Percentiles rank a stretch among this genome's conserved stretches.
phyloP scores from a whole-genome alignment of 768 basidiomycete genomes.

The Mycena kentingensis region DNA sequence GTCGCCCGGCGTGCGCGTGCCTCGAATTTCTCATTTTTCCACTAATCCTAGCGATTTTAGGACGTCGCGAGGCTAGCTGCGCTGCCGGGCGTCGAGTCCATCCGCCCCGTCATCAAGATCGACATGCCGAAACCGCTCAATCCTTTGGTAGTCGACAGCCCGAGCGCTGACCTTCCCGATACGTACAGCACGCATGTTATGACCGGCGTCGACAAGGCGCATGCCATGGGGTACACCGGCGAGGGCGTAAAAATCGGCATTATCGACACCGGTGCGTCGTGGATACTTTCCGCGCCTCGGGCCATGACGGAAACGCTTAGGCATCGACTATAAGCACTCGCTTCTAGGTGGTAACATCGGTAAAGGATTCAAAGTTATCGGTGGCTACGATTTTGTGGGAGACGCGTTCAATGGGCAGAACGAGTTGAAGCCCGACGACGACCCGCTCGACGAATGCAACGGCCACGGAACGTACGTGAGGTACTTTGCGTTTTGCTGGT shows the following conservation, averaged over 20 bases:
- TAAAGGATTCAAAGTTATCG: slow-evolving; percentile 40
- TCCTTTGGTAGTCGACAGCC: slow-evolving; percentile 28
- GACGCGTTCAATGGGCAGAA: slow-evolving; percentile 39
- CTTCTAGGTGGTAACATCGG: slow-evolving; percentile 42
- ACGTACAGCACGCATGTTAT: slow-evolving; percentile 38
- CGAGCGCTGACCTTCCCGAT: slow-evolving; percentile 25
- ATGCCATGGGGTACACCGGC: slow-evolving; percentile 47
- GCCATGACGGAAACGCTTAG: slow-evolving; percentile 12
- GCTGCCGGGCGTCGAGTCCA: slow-evolving; percentile 39
- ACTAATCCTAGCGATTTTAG: slow-evolving; percentile 21
- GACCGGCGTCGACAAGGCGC: slow-evolving; percentile 48
- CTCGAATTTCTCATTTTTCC: not conserved
- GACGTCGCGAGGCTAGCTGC: slow-evolving; percentile 36
- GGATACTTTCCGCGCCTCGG: not conserved
- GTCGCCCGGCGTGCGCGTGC: slow-evolving; percentile 6
- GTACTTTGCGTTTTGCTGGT: slow-evolving; percentile 13
- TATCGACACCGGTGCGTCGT: slow-evolving; percentile 24
- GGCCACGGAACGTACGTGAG: slow-evolving; percentile 39
- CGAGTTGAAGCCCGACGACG: slow-evolving; percentile 34
- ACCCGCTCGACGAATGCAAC: slow-evolving; percentile 38
- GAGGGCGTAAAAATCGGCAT: slow-evolving; percentile 51
- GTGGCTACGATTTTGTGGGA: slow-evolving; percentile 46
- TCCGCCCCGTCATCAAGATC: slow-evolving; percentile 39
- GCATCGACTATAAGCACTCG: slow-evolving; percentile 32
- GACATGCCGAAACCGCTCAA: slow-evolving; percentile 33